Evolutionary conservation across 257 asterid genomes (phyloP).

Genomic region (Penstemon eatonii): DNA sequence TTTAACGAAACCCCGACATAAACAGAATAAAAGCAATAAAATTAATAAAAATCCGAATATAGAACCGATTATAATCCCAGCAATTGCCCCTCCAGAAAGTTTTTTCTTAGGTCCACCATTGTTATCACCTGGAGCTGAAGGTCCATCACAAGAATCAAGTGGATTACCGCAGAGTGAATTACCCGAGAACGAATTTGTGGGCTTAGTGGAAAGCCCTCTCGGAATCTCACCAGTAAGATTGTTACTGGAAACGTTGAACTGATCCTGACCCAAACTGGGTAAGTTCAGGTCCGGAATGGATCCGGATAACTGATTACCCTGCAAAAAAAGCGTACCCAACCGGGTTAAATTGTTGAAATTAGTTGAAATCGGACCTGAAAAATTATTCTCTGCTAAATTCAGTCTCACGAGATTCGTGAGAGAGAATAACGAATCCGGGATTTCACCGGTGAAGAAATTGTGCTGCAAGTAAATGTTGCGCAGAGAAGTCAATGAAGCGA

Average conservation of each 20-base stretch:
- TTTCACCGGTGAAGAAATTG: slow-evolving; percentile 57
- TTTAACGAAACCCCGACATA: slow-evolving; percentile 44
- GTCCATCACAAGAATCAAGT: slow-evolving; percentile 45
- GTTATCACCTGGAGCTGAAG: neutral
- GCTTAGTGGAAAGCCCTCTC: slow-evolving; percentile 44
- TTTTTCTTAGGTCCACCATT: slow-evolving; percentile 39
- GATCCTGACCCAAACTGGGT: slow-evolving; percentile 54
- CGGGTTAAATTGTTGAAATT: slow-evolving; percentile 62
- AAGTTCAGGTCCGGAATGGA: slow-evolving; percentile 59
- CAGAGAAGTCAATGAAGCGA: slow-evolving; percentile 50
- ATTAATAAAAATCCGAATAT: slow-evolving; percentile 51
- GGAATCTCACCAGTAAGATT: slow-evolving; percentile 71
- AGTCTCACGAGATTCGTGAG: slow-evolving; percentile 59
- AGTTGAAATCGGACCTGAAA: slow-evolving; percentile 65
- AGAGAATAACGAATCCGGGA: slow-evolving; percentile 61
- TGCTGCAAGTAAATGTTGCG: slow-evolving; percentile 70
- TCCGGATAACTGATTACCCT: slow-evolving; percentile 66
- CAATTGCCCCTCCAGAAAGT: slow-evolving; percentile 86
- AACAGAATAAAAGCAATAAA: slow-evolving; percentile 48
- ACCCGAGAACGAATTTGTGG: slow-evolving; percentile 55
- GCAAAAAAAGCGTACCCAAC: slow-evolving; percentile 76
- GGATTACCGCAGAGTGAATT: slow-evolving; percentile 82
- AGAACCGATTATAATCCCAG: slow-evolving; percentile 79
- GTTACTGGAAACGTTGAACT: slow-evolving; percentile 70
- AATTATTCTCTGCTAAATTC: slow-evolving; percentile 66